Evolutionary conservation across 192 early-diverging fungal species (phyloP).

Genomic region (Entrophospora sp.): DNA sequence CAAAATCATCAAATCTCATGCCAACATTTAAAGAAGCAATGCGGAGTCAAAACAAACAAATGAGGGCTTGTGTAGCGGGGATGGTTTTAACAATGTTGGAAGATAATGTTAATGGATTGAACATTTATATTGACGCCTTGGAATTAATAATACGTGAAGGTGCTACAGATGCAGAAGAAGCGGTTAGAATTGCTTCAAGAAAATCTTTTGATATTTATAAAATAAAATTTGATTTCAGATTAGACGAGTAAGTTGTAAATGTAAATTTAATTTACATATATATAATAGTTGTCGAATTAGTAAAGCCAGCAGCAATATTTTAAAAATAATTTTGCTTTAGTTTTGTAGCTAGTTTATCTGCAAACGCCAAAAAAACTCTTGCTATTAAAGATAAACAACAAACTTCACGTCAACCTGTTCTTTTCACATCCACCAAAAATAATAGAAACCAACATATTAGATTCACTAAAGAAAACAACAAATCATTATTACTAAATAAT

Average conservation of each 20-base stretch:
- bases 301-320: no score
- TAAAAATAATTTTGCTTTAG: no score
- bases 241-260: conserved; percentile 19
- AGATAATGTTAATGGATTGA: conserved; percentile 24
- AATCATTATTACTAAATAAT: no score
- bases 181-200: conserved; percentile 37
- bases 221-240: conserved; percentile 28
- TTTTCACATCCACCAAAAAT: no score
- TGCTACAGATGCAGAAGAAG: conserved; percentile 39
- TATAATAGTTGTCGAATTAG: no score
- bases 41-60: conserved; percentile 50
- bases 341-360: no score
- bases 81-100: conserved; percentile 46
- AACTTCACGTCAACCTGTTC: no score
- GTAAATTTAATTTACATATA: no score
- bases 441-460: no score
- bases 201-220: conserved; percentile 40
- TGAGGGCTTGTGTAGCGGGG: conserved; percentile 53
- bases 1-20: conserved; percentile 42
- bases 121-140: conserved; percentile 28
- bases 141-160: conserved; percentile 39
- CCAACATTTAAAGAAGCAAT: conserved; percentile 48
- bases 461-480: no score
- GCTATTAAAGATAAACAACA: no score
- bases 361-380: no score